Evolutionary conservation across 2,329 filamentous ascomycete genomes (phyloP), one percentile per base, ranked within the genome.

Genomic region (Clarireedia hainanense): DNA sequence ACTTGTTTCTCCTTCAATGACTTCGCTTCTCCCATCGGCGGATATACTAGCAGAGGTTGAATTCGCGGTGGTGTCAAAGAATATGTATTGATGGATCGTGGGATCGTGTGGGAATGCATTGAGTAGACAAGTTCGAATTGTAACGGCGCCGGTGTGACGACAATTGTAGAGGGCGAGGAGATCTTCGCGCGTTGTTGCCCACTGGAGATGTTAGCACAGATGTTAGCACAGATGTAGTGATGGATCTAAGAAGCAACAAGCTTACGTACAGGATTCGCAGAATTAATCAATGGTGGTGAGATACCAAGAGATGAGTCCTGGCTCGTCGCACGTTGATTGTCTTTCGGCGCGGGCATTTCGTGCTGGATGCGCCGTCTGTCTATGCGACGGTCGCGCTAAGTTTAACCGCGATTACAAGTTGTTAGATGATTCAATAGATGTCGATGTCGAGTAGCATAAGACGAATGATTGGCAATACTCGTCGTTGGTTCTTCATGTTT

Each of bases 71-170:
- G 77, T 70, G 49, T 82, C 73, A 69, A 88, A 88, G 68, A 90
- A 86, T 2, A 78, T 72, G 60, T 83, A 86, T 65, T 85, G 84
- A 66, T 91, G 85, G 83, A 86, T 65, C 84, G 83, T 66, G 91
- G 85, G 1, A 77, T 68, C 0, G 66, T 61, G 84, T 1, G 74
- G 66, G 67, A 90, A 91, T 42, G 84, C 85, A 7, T 73, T 60
- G 15, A 87, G 69, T 5, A 89, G 76, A 2, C 82, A 81, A 1
- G 88, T 92, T 12, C 88, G 78, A 2, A 83, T 88, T 1, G 88
- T 91, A 34, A 91, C 80, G 14, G 86, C 88, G 57, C 88, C 88
- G 0, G 84, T 90, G 52, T 80, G 73, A 0, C 79, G 74, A 50
- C 76, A 83, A 30, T 73, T 67, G 65, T 87, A 87, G 6, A 91